Conservation (phyloP, 2,329 filamentous ascomycete species). For the Hortaea sp. region DNA sequence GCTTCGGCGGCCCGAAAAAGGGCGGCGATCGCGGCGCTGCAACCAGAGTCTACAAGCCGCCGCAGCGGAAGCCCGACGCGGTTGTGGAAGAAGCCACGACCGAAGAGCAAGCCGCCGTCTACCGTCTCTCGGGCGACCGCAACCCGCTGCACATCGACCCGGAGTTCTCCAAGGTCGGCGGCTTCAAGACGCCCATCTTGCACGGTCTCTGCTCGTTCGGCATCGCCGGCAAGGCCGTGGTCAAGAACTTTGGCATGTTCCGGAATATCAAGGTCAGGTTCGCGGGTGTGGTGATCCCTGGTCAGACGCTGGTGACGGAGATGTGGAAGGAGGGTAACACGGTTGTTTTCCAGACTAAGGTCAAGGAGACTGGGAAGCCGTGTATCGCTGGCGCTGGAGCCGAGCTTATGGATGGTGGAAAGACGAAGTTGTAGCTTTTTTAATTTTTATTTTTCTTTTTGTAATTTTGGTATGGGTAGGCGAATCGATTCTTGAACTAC, state of each 20-base stretch:
- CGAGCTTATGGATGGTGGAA: conserved; percentile 52
- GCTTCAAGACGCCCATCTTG: conserved; percentile 87
- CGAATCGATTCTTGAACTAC: too few relatives aligned
- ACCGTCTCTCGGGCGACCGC: conserved; percentile 86
- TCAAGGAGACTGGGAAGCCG: conserved; percentile 87
- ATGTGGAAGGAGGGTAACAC: conserved; percentile 84
- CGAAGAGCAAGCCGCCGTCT: conserved; percentile 85
- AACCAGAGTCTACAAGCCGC: conserved; percentile 69
- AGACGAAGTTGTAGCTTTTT: conserved; percentile 37
- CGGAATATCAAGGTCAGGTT: conserved; percentile 92
- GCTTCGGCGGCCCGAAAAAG: conserved; percentile 78
- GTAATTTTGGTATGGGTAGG: too few relatives aligned
- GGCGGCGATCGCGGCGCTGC: conserved; percentile 66
- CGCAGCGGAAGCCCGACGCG: conserved; percentile 65
- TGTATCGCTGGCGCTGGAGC: conserved; percentile 73
- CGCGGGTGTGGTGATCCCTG: conserved; percentile 72
- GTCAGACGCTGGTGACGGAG: conserved; percentile 83
- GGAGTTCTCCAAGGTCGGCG: conserved; percentile 84
- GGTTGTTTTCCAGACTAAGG: conserved; percentile 75
- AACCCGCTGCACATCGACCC: conserved; percentile 97
- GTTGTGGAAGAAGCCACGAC: conserved; percentile 78
- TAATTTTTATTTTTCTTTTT: too few relatives aligned
- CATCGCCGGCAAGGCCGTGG: conserved; percentile 80
- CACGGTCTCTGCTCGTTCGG: conserved; percentile 97
- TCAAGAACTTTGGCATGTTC: conserved; percentile 70